These are phyloP conservation scores for Coemansia sp. DNA, from an alignment of 192 early-diverging fungal species.

Conservation along the genomic window DNA sequence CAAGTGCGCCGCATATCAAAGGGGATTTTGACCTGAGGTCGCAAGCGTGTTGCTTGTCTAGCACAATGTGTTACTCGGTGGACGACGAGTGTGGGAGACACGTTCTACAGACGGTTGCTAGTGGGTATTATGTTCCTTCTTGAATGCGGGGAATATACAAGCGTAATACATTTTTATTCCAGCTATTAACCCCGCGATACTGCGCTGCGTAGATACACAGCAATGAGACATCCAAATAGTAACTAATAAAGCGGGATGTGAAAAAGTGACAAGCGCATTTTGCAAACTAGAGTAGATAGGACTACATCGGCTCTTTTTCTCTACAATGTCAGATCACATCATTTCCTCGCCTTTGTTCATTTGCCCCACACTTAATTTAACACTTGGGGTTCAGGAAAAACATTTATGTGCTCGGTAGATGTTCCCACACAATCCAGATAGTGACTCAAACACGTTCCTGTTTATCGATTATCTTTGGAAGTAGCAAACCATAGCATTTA, in stretches of 20 bases:
- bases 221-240: conserved; percentile 4
- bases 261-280: neutral
- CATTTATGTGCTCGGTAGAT: neutral
- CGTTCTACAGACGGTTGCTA: neutral
- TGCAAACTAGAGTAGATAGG: neutral
- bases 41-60: conserved; percentile 8
- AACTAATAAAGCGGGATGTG: neutral
- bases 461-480: neutral
- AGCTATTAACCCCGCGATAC: neutral
- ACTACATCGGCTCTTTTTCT: neutral
- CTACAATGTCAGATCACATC: too few species aligned
- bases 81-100: neutral
- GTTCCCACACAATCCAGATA: neutral
- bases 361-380: too few species aligned
- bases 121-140: neutral
- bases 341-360: too few species aligned
- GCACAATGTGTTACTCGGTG: conserved; percentile 39
- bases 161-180: neutral
- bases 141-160: conserved; percentile 1
- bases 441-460: neutral
- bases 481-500: neutral
- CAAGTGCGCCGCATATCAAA: neutral
- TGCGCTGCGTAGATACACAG: neutral
- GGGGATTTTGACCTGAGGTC: neutral
- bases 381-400: conserved; percentile 2